Evolutionary conservation across 352 stramenopile species (phyloP).

Genomic region (Globisporangium nagaii): DNA sequence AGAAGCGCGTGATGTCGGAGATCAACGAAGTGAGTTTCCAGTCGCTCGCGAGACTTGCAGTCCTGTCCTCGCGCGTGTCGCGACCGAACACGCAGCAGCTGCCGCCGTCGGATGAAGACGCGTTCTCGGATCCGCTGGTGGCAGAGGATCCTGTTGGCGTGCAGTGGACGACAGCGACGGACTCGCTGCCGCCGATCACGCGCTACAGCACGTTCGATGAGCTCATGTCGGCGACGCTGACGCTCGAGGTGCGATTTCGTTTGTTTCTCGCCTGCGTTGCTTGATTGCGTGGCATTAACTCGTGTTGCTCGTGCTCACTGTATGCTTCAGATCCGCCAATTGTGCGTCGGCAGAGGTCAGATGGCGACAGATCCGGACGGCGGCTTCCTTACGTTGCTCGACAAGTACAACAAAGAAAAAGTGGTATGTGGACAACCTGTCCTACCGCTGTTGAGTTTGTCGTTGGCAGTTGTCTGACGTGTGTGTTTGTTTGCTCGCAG

Average conservation of each 20-base stretch:
- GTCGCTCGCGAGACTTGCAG: constrained; percentile 71
- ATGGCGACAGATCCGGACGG: constrained; percentile 81
- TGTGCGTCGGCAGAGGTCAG: constrained; percentile 75
- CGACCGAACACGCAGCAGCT: constrained; percentile 58
- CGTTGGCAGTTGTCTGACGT: constrained; percentile 17
- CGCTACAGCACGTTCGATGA: constrained; percentile 88
- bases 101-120: constrained; percentile 40
- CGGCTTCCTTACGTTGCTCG: constrained; percentile 73
- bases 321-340: constrained; percentile 56
- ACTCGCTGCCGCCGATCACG: constrained; percentile 77
- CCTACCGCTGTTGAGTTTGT: background rate
- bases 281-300: background rate
- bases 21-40: constrained; percentile 87
- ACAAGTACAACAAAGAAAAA: constrained; percentile 83
- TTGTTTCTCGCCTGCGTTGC: background rate
- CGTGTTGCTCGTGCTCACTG: background rate
- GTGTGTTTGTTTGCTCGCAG: constrained; percentile 11
- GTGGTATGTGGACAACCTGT: constrained; percentile 21
- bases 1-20: constrained; percentile 69
- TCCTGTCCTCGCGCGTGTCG: constrained; percentile 78
- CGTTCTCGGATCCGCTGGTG: constrained; percentile 40
- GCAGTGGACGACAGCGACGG: constrained; percentile 54
- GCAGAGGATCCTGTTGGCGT: constrained; percentile 77
- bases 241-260: constrained; percentile 52
- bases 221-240: constrained; percentile 86